Evolutionary conservation across 1,139 yeast species (phyloP), one percentile per base, ranked within the genome.

Genomic region (Diutina siamensis): DNA sequence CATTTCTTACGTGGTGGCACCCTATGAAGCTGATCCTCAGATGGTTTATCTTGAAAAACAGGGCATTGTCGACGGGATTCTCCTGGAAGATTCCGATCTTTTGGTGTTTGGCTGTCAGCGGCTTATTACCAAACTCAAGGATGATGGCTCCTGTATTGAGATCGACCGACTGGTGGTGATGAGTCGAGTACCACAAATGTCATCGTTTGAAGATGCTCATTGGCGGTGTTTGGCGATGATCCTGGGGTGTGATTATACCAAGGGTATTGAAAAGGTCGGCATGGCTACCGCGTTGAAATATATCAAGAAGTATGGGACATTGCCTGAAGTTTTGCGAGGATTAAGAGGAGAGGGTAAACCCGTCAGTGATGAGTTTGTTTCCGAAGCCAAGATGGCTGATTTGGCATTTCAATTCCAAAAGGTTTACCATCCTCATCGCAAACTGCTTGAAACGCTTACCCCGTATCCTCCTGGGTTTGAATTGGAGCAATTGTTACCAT

Each of bases 1-100:
- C 1, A 78, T 94, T 44, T 72, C 72, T 51, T 92, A 78, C 55
- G 76, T 92, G 17, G 98, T 94, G 9, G 98, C 99, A 0, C 99
- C 99, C 0, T 94, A 88, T 59, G 99, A 94, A 63, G 98, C 98
- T 0, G 99, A 94, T 60, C 85, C 98, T 0, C 98, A 94, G 60
- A 77, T 94, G 83, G 97, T 92, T 7, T 87, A 82, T 55, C 68
- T 94, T 45, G 98, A 92, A 58, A 77, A 78, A 49, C 54, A 65
- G 0, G 94, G 94, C 0, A 48, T 76, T 1, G 94, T 88, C 9
- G 83, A 87, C 51, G 98, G 94, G 0, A 84, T 94, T 8, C 70
- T 94, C 10, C 83, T 95, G 35, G 99, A 94, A 57, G 99, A 94
- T 58, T 88, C 97, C 0, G 99, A 94, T 64, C 68, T 94, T 52